Percentiles rank a stretch among this genome's conserved stretches.
phyloP scores from a whole-genome alignment of 1,284 basidiomycete genomes.

The Testicularia cyperi region DNA sequence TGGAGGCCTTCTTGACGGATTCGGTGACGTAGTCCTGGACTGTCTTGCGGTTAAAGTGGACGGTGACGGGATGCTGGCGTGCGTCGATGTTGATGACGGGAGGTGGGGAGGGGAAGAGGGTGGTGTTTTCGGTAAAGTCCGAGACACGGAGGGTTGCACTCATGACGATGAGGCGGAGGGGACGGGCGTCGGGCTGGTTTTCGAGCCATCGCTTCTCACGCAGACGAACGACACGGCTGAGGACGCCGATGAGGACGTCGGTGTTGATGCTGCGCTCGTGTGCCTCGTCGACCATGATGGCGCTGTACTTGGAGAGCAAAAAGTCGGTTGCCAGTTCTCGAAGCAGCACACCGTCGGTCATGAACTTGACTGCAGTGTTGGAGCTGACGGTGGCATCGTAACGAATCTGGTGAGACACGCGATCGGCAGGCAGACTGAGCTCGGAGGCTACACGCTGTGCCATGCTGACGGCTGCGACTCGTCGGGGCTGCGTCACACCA shows the following conservation, averaged over 20 bases:
- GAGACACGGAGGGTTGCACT: slow-evolving; percentile 92
- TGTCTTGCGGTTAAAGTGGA: slow-evolving; percentile 89
- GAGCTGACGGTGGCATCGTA: slow-evolving; percentile 91
- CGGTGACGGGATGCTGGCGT: slow-evolving; percentile 90
- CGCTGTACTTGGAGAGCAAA: slow-evolving; percentile 82
- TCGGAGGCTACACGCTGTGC: slow-evolving; percentile 87
- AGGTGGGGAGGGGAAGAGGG: slow-evolving; percentile 78
- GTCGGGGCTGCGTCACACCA: slow-evolving; percentile 92
- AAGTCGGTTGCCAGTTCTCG: slow-evolving; percentile 91
- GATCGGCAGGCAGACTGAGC: slow-evolving; percentile 74
- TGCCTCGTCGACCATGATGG: slow-evolving; percentile 88
- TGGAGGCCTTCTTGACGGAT: slow-evolving; percentile 83
- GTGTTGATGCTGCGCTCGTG: slow-evolving; percentile 98
- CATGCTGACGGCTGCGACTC: slow-evolving; percentile 96
- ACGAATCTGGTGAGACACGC: slow-evolving; percentile 93
- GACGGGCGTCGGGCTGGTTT: slow-evolving; percentile 63
- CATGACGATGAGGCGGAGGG: slow-evolving; percentile 94
- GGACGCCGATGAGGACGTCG: slow-evolving; percentile 91
- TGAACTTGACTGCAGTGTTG: slow-evolving; percentile 93
- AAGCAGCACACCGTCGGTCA: slow-evolving; percentile 97
- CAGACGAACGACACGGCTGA: slow-evolving; percentile 85
- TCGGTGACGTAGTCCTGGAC: slow-evolving; percentile 83
- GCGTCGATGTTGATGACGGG: slow-evolving; percentile 86
- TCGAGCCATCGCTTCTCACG: slow-evolving; percentile 64
- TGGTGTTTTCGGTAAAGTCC: slow-evolving; percentile 86